Conservation (phyloP, 345 rosid species). For the Ceriops tagal region DNA sequence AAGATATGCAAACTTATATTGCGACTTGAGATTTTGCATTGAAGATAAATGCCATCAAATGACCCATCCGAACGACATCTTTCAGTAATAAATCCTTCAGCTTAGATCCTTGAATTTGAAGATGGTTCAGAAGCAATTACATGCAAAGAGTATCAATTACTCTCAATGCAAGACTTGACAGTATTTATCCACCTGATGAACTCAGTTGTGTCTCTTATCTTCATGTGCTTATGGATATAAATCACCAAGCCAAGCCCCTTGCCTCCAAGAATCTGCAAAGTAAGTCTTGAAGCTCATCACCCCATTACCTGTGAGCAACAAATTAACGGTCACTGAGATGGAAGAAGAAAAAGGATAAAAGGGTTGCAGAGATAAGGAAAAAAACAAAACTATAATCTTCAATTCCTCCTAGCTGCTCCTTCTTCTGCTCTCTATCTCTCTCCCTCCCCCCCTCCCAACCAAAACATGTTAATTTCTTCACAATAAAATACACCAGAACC, state of each 20-base stretch:
- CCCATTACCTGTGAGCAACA: constrained; percentile 60
- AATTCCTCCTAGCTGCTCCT: neutral
- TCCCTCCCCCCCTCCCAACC: neutral
- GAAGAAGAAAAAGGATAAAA: neutral
- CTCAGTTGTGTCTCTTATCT: constrained; percentile 64
- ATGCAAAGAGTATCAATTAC: constrained; percentile 7
- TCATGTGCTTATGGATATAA: constrained; percentile 71
- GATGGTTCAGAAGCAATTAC: no score
- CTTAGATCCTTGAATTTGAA: no score
- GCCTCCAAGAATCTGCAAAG: constrained; percentile 62
- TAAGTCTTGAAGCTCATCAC: constrained; percentile 61
- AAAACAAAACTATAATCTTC: neutral
- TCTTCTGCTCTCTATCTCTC: neutral
- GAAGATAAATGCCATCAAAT: no score
- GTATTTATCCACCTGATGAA: constrained; percentile 65
- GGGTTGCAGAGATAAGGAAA: neutral
- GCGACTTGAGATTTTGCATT: no score
- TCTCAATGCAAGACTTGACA: constrained; percentile 59
- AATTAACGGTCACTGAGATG: constrained; percentile 9
- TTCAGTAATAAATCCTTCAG: no score
- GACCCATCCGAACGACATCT: no score
- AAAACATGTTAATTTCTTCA: neutral
- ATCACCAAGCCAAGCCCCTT: constrained; percentile 57
- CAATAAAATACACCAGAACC: neutral
- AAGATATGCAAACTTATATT: no score